Evolutionary conservation across 176 grass and related monocot genomes (phyloP), one percentile per base, ranked within the genome.

Genomic region (Guadua angustifolia): DNA sequence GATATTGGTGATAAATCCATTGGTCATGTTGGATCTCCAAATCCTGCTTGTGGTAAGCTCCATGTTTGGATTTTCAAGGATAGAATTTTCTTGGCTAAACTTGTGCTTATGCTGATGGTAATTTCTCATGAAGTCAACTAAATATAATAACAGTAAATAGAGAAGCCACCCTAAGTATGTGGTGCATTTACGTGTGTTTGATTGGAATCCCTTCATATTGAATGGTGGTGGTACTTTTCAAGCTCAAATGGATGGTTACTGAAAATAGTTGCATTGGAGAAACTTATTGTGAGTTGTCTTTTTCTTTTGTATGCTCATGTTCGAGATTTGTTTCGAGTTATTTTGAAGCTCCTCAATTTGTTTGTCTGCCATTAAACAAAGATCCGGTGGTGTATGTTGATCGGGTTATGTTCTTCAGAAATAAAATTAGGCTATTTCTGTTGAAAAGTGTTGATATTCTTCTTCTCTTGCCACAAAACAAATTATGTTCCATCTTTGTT

Each of bases 1-100:
- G 77, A 91, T 70, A 47, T 69, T 52, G 93, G 83, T 77, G 95
- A 98, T 64, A 92, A 25, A 21, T 69, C 61, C 63, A 94, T 88
- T 75, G 96, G 93, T 80, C 96, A 99, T 92, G 96, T 99, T 82
- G 96, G 96, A 51, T 92, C 96, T 57, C 96, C 96, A 74, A 95
- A 88, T 73, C 91, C 93, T 63, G 85, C 91, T 87, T 87, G 93
- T 78, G 96, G 96, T 99, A 89, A 90, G 88, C 66, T 71, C 16
- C 29, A 43, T 57, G 14, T 80, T 40, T 63, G n/a, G 25, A 55
- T 75, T 83, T 88, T 29, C 32, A 45, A 81, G 36, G 50, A 83
- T 14, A 64, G 0, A 78, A 78, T 75, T 74, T 42, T n/a, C 50
- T 52, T 62, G 61, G 21, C 19, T 80, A 46, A 81, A 7, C 4